These are phyloP conservation scores for Tylopilus rubrobrunneus DNA, from an alignment of 768 basidiomycete species.

Conservation along the genomic window DNA sequence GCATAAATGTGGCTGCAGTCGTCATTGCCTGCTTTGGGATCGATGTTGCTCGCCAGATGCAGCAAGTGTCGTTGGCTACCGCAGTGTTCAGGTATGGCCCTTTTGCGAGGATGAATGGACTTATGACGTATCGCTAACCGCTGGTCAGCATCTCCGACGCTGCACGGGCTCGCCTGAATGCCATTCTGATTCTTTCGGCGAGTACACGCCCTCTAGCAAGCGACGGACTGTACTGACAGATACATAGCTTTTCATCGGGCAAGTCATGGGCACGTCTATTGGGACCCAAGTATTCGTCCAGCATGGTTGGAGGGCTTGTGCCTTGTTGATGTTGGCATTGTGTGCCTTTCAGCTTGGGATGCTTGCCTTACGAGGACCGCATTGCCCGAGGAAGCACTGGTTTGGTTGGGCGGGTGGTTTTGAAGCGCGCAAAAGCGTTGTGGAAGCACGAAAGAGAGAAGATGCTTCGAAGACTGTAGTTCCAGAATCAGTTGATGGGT, in stretches of 20 bases:
- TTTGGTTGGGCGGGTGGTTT: slow-evolving; percentile 61
- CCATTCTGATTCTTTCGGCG: slow-evolving; percentile 68
- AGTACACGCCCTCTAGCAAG: slow-evolving; percentile 12
- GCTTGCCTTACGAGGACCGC: slow-evolving; percentile 67
- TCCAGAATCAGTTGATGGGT: background rate
- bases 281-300: slow-evolving; percentile 67
- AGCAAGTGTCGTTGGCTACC: slow-evolving; percentile 64
- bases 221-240: background rate
- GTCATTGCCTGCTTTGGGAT: slow-evolving; percentile 65
- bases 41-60: slow-evolving; percentile 72
- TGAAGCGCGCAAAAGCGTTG: slow-evolving; percentile 38
- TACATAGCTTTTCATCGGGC: slow-evolving; percentile 61
- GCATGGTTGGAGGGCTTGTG: slow-evolving; percentile 68
- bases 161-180: slow-evolving; percentile 72
- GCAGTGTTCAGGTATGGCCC: slow-evolving; percentile 49
- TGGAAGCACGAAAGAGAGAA: slow-evolving; percentile 15
- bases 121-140: slow-evolving; percentile 4
- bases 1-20: slow-evolving; percentile 66
- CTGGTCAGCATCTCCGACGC: slow-evolving; percentile 31
- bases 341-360: slow-evolving; percentile 53
- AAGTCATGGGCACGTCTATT: slow-evolving; percentile 77
- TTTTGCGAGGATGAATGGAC: background rate
- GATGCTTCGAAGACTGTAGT: background rate
- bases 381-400: slow-evolving; percentile 47
- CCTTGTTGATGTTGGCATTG: slow-evolving; percentile 57